phyloP scores from a whole-genome alignment of 2,329 filamentous ascomycete genomes.

The Cryphonectria naterciae region DNA sequence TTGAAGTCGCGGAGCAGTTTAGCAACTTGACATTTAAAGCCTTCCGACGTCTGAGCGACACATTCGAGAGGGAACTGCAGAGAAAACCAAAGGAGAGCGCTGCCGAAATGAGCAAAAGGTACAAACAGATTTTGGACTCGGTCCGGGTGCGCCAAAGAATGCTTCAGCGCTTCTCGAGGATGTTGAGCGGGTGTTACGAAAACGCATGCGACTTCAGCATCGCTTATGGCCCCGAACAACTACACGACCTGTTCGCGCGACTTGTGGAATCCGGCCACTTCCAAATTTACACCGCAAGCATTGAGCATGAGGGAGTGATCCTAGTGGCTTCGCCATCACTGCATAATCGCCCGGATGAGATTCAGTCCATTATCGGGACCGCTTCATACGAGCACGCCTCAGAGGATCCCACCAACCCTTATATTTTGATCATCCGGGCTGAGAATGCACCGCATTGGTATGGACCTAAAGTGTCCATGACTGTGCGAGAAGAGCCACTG shows the following conservation, averaged over 20 bases:
- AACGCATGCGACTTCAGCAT: conserved; percentile 96
- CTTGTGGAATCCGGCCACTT: conserved; percentile 85
- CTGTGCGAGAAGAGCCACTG: conserved; percentile 75
- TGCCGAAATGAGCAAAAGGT: conserved; percentile 92
- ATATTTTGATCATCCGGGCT: conserved; percentile 82
- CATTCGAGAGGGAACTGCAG: conserved; percentile 90
- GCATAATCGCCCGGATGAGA: conserved; percentile 74
- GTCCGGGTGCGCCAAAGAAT: conserved; percentile 95
- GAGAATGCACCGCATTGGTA: conserved; percentile 82
- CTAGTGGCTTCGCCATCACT: conserved; percentile 84
- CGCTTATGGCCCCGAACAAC: conserved; percentile 66
- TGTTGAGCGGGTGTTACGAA: conserved; percentile 91
- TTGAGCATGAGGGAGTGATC: conserved; percentile 76
- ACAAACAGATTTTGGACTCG: conserved; percentile 93
- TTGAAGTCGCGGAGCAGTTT: conserved; percentile 97
- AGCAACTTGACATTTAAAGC: conserved; percentile 93
- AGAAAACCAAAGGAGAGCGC: conserved; percentile 81
- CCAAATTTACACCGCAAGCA: conserved; percentile 72
- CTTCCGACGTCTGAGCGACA: conserved; percentile 81
- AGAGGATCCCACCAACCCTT: conserved; percentile 79
- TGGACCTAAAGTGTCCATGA: conserved; percentile 72
- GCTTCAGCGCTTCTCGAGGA: conserved; percentile 91
- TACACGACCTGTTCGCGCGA: conserved; percentile 79
- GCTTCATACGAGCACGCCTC: conserved; percentile 58
- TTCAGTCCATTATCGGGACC: conserved; percentile 82